Evolutionary conservation across 352 stramenopile species (phyloP), one percentile per base, ranked within the genome.

Genomic region (Aphanomyces invadans): DNA sequence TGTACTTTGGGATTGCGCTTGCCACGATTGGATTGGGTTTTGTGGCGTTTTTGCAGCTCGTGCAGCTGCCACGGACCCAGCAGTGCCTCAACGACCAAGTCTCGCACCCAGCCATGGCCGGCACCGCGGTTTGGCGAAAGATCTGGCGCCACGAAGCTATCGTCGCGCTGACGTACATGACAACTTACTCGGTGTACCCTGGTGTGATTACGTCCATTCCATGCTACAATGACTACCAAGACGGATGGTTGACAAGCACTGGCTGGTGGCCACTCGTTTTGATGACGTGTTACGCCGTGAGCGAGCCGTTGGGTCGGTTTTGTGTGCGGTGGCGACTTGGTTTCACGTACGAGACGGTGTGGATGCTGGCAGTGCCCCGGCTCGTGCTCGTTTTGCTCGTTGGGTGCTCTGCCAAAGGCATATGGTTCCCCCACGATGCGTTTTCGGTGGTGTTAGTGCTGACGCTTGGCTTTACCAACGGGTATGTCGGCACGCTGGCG

Each of bases 241-340:
- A 9, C 25, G 25, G 12, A 9, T 26, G 44, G 36, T 42, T 7
- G 44, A 32, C 7, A 17, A 2, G 21, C n/a, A 33, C 49, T 15
- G 49, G 49, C 19, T 57, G 49, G 49, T 57, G 49, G 49, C 49
- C 49, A n/a, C 19, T 57, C 4, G 29, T 57, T 4, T 29, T 57
- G 19, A 57, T 57, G 49, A 57, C 49, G 25, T 23, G 12, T 29
- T 57, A 39, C 19, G 49, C 49, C 12, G 49, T 21, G 12, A 10
- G 12, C 49, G 49, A 57, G 12, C 19, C 49, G 12, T 21, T 38
- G 12, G 49, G 49, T 29, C 49, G 49, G 9, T 57, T n/a, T 11
- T 57, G 49, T 29, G 49, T 57, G 4, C 49, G 49, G 25, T 57
- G 49, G 49, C 49, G 49, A 21, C 12, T 29, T 19, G 4, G 25